Percentiles rank a stretch among this genome's conserved stretches.
phyloP scores from a whole-genome alignment of 257 asterid genomes.

The Solanum boliviense region DNA sequence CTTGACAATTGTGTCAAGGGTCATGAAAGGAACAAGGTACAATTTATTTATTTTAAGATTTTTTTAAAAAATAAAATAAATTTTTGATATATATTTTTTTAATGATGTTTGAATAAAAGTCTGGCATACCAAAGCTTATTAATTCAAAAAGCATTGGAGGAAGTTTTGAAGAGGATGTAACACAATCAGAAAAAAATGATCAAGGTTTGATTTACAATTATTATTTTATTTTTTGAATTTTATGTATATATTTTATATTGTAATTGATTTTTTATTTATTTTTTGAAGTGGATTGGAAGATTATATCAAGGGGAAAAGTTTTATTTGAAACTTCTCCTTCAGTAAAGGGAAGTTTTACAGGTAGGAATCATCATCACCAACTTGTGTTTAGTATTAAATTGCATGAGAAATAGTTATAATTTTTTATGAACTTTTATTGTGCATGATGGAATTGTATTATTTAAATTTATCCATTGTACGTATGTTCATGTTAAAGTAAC shows the following conservation, averaged over 20 bases:
- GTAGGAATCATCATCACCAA: conserved; percentile 12
- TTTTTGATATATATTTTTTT: not conserved
- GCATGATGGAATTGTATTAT: not conserved
- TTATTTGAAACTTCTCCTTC: conserved; percentile 30
- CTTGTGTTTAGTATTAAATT: not conserved
- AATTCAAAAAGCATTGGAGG: conserved; percentile 39
- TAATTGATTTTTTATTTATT: not conserved
- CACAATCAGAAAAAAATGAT: conserved; percentile 28
- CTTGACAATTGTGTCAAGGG: conserved; percentile 38
- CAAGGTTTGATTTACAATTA: conserved; percentile 16
- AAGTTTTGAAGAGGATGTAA: conserved; percentile 40
- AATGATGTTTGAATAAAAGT: conserved; percentile 20
- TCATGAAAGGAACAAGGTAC: conserved; percentile 41
- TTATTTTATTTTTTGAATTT: not conserved
- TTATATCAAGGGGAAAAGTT: conserved; percentile 27
- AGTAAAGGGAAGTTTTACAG: conserved; percentile 21
- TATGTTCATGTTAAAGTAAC: not conserved
- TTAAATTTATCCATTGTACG: not conserved
- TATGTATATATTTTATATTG: not conserved
- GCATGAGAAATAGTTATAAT: not conserved
- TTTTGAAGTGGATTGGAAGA: conserved; percentile 30
- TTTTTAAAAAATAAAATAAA: not conserved
- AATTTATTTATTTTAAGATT: not conserved
- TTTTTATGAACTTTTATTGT: conserved; percentile 13
- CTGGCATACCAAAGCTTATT: conserved; percentile 57